Conservation (phyloP, 768 basidiomycete genomes). For the Phylloporus sp. region DNA sequence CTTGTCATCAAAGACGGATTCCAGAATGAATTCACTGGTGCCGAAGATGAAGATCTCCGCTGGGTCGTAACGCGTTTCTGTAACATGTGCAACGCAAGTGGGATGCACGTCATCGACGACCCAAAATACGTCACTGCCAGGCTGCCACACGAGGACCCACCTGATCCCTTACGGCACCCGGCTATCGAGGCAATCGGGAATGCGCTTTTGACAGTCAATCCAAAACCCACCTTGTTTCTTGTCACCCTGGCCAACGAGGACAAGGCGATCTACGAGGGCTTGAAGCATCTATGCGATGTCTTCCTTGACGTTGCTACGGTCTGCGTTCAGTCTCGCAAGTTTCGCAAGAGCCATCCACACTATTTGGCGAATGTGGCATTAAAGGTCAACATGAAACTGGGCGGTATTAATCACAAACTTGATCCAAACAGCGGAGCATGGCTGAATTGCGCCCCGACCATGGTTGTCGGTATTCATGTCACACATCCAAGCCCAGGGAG, state of each 20-base stretch:
- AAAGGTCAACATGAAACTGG: constrained; percentile 48
- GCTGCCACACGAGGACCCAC: constrained; percentile 42
- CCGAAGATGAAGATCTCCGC: constrained; percentile 47
- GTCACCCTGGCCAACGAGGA: constrained; percentile 41
- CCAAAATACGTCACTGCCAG: constrained; percentile 38
- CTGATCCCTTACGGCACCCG: constrained; percentile 49
- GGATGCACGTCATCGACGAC: constrained; percentile 46
- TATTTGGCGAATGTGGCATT: constrained; percentile 47
- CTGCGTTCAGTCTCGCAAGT: constrained; percentile 62
- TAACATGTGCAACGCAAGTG: constrained; percentile 54
- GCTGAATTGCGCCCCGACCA: constrained; percentile 38
- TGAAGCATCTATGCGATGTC: constrained; percentile 44
- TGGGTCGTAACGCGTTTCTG: constrained; percentile 46
- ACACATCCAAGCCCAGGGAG: constrained; percentile 72
- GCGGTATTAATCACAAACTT: constrained; percentile 44
- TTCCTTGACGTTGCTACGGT: constrained; percentile 48
- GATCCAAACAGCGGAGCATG: constrained; percentile 27
- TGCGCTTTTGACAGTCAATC: constrained; percentile 27
- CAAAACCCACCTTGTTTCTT: constrained; percentile 38
- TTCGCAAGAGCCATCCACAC: constrained; percentile 42
- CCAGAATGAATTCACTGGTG: constrained; percentile 41
- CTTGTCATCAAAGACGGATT: constrained; percentile 58
- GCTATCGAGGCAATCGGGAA: constrained; percentile 43
- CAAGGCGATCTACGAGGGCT: constrained; percentile 39
- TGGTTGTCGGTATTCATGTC: constrained; percentile 53